Percentiles rank a stretch among this genome's conserved stretches.
phyloP scores from a whole-genome alignment of 2,329 filamentous ascomycete species.

The Moelleriella libera region DNA sequence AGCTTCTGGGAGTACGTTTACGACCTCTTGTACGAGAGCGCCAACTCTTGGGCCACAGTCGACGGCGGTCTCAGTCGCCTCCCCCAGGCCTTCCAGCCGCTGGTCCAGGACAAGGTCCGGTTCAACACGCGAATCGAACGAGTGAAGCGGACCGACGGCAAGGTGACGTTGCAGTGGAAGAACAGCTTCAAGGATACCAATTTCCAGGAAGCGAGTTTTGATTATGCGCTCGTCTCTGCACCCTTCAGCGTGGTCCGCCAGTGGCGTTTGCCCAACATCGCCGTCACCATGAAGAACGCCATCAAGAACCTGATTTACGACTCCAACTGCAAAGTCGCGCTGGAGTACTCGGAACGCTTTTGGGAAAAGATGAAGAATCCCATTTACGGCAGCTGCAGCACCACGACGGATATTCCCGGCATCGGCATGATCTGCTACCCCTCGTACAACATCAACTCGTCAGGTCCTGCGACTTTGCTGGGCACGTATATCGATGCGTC shows the following conservation, averaged over 20 bases:
- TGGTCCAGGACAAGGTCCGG: constrained; percentile 40
- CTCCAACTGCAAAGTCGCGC: constrained; percentile 42
- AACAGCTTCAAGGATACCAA: constrained; percentile 21
- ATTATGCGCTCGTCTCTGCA: constrained; percentile 52
- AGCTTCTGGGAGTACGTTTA: constrained; percentile 30
- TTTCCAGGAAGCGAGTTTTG: constrained; percentile 37
- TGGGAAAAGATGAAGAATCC: constrained; percentile 36
- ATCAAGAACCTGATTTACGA: constrained; percentile 31
- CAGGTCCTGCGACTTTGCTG: constrained; percentile 46
- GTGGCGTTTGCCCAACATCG: constrained; percentile 39
- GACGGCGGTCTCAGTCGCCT: constrained; percentile 4
- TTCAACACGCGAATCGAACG: constrained; percentile 43
- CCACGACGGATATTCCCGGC: constrained; percentile 40
- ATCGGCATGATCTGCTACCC: constrained; percentile 54
- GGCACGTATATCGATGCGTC: constrained; percentile 40
- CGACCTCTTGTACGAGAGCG: constrained; percentile 2
- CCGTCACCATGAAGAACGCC: constrained; percentile 27
- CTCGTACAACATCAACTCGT: constrained; percentile 49
- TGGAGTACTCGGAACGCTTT: constrained; percentile 54
- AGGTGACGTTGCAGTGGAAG: constrained; percentile 45
- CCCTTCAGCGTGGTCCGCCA: constrained; percentile 51
- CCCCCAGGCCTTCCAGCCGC: constrained; percentile 48
- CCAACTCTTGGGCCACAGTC: constrained; percentile 11
- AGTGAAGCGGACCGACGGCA: constrained; percentile 35
- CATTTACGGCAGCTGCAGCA: constrained; percentile 51